phyloP scores from a whole-genome alignment of 148 eudicot genomes.

The Spergularia marina region DNA sequence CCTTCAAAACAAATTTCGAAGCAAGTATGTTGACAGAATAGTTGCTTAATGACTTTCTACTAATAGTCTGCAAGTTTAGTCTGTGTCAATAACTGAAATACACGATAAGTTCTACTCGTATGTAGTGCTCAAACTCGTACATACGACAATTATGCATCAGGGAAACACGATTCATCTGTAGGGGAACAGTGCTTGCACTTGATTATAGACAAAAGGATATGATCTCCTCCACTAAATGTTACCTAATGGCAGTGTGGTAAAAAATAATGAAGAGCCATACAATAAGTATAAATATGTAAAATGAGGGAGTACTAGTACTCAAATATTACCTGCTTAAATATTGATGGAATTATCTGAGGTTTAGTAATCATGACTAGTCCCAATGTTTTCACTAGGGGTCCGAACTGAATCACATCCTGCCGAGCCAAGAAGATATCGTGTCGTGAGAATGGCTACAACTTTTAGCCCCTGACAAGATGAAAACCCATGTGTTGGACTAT shows the following conservation, averaged over 20 bases:
- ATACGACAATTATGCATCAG: neutral
- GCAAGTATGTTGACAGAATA: too few species aligned
- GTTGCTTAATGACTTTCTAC: too few species aligned
- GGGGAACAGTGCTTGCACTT: too few species aligned
- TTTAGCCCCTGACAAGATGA: neutral
- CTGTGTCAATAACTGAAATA: too few species aligned
- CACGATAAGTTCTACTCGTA: too few species aligned
- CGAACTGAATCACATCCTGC: conserved; percentile 97
- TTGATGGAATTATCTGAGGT: conserved; percentile 83
- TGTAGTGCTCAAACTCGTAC: neutral
- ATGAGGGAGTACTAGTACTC: neutral
- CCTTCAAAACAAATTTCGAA: too few species aligned
- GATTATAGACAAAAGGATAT: too few species aligned
- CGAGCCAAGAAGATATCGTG: neutral
- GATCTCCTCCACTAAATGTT: too few species aligned
- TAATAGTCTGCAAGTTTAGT: too few species aligned
- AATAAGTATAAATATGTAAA: neutral
- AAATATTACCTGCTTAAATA: conserved; percentile 75
- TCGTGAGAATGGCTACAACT: neutral
- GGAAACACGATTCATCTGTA: neutral
- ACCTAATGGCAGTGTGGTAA: too few species aligned
- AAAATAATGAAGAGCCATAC: too few species aligned
- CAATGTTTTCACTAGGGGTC: conserved; percentile 96
- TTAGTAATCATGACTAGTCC: conserved; percentile 82
- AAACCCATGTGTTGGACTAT: neutral